Conservation (phyloP, 78 protist species). For the Speleostelium caveatum region DNA sequence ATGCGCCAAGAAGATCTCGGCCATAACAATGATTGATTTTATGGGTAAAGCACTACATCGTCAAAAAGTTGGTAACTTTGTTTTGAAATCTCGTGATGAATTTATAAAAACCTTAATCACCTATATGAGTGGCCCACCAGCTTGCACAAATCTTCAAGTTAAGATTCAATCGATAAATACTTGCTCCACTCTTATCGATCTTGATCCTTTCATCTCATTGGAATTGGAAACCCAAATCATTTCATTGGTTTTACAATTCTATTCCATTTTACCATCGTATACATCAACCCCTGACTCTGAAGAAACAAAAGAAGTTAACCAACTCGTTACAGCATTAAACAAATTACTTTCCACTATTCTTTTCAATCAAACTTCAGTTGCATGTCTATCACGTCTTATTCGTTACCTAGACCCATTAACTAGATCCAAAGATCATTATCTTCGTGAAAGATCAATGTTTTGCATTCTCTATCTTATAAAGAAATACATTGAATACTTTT, state of each 20-base stretch:
- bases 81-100: slow-evolving; percentile 77
- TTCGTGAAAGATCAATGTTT: slow-evolving; percentile 66
- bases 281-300: neutral
- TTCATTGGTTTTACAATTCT: slow-evolving; percentile 9
- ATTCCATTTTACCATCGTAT: neutral
- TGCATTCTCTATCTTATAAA: slow-evolving; percentile 65
- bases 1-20: slow-evolving; percentile 58
- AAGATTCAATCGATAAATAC: slow-evolving; percentile 47
- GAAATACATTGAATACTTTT: slow-evolving; percentile 52
- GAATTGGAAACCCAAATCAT: slow-evolving; percentile 65
- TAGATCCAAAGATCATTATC: slow-evolving; percentile 50
- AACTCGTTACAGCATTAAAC: slow-evolving; percentile 9
- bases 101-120: slow-evolving; percentile 30
- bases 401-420: slow-evolving; percentile 62
- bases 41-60: slow-evolving; percentile 81
- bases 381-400: slow-evolving; percentile 46
- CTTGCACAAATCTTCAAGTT: slow-evolving; percentile 22
- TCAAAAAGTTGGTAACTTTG: slow-evolving; percentile 25
- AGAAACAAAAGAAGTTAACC: slow-evolving; percentile 29
- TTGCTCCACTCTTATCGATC: slow-evolving; percentile 30
- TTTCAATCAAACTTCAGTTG: slow-evolving; percentile 45
- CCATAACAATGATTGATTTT: slow-evolving; percentile 70
- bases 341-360: slow-evolving; percentile 67
- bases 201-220: slow-evolving; percentile 67
- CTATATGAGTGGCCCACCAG: slow-evolving; percentile 77